Evolutionary conservation across 2,329 filamentous ascomycete species (phyloP).

Genomic region (Periconia digitata): DNA sequence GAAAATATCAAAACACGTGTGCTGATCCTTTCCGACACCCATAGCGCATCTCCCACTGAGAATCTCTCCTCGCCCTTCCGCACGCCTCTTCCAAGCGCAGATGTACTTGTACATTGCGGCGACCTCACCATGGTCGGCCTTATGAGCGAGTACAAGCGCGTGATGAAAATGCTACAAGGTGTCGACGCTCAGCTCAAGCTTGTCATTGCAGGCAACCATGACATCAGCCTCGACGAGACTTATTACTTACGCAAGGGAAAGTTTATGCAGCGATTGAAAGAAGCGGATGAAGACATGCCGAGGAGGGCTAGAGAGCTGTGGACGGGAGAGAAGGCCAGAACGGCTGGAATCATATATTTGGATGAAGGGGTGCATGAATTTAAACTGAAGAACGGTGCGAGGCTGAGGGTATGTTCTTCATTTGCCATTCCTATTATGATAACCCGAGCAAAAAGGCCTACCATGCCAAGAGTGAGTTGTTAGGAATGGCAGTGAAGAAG

Average conservation of each 20-base stretch:
- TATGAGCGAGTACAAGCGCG: constrained; percentile 50
- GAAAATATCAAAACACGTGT: constrained; percentile 41
- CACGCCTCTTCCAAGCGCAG: constrained; percentile 51
- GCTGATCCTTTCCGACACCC: constrained; percentile 50
- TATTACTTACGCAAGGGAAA: constrained; percentile 45
- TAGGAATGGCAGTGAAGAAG: too few relatives aligned
- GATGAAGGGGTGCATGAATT: constrained; percentile 56
- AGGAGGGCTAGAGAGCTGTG: constrained; percentile 49
- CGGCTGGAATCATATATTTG: constrained; percentile 56
- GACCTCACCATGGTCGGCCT: constrained; percentile 59
- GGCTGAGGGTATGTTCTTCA: constrained; percentile 41
- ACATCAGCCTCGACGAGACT: constrained; percentile 57
- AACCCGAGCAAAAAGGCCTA: background rate
- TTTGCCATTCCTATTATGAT: background rate
- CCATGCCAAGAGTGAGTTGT: too few relatives aligned
- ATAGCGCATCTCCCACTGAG: constrained; percentile 20
- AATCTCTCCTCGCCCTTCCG: constrained; percentile 21
- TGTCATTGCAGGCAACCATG: constrained; percentile 66
- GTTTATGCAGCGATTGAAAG: constrained; percentile 26
- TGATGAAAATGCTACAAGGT: constrained; percentile 50
- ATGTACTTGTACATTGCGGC: constrained; percentile 61
- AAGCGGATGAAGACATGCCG: constrained; percentile 21
- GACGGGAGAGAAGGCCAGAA: constrained; percentile 46
- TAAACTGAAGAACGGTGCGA: constrained; percentile 51
- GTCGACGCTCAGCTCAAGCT: constrained; percentile 60